Percentiles rank a stretch among this genome's conserved stretches.
Evolutionary conservation across 495 filamentous ascomycete genomes (phyloP).

Genomic region (Penicillium pulvis): DNA sequence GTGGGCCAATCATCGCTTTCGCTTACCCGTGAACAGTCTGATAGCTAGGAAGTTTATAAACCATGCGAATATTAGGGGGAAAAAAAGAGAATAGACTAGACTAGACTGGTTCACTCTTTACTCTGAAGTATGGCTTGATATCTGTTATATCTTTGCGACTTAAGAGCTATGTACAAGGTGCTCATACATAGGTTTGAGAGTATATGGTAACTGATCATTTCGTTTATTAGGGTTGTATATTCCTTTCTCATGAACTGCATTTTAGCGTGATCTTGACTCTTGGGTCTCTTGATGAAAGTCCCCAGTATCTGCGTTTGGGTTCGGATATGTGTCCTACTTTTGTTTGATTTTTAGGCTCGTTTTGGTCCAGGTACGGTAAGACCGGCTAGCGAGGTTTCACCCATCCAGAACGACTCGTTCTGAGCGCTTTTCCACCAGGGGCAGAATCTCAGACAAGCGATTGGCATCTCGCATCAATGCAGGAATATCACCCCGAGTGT

Average conservation of each 20-base stretch:
- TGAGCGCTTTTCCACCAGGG: constrained; percentile 61
- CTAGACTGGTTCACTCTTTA: too few relatives aligned
- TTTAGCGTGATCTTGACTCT: background rate
- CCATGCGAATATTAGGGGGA: too few relatives aligned
- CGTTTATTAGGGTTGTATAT: background rate
- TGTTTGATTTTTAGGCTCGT: background rate
- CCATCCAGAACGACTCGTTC: constrained; percentile 41
- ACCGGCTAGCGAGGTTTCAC: constrained; percentile 5
- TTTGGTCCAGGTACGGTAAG: background rate
- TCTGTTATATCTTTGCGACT: background rate
- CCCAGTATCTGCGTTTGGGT: background rate
- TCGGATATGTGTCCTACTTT: background rate
- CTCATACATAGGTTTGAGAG: background rate
- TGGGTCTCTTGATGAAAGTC: background rate
- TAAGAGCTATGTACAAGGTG: background rate
- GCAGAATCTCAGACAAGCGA: constrained; percentile 69
- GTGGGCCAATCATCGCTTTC: constrained; percentile 3
- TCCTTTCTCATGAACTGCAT: background rate
- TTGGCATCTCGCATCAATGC: constrained; percentile 84
- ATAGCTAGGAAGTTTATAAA: background rate
- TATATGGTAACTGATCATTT: background rate
- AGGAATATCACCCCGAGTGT: constrained; percentile 72
- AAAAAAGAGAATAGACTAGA: too few relatives aligned
- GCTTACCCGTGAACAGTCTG: background rate
- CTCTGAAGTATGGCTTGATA: background rate